A percentile compares a stretch with the other conserved stretches of the same genome.
Conservation (phyloP, 2,329 filamentous ascomycete species). For the Epichloe gansuensis region DNA sequence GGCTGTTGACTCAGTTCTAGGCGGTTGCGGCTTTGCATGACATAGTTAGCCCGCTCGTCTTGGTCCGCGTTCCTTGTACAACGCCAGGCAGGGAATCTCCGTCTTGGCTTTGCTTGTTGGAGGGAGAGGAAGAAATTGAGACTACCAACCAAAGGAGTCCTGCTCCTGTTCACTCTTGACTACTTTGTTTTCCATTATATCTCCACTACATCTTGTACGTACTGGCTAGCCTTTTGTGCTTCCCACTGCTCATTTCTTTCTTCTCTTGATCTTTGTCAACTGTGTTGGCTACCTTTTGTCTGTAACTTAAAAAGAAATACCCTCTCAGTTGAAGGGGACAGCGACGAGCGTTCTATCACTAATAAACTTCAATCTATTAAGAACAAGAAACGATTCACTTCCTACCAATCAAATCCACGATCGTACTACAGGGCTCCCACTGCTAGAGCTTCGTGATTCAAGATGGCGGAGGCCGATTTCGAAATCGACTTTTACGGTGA, state of each 20-base stretch:
- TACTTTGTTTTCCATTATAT: constrained; percentile 5
- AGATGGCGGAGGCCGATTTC: constrained; percentile 59
- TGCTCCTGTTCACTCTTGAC: constrained; percentile 3
- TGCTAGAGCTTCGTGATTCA: constrained; percentile 9
- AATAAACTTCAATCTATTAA: constrained; percentile 1
- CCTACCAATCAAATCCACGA: neutral
- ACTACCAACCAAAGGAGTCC: constrained; percentile 3
- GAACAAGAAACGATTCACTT: constrained; percentile 1
- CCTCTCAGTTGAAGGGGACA: neutral
- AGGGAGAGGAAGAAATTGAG: constrained; percentile 4
- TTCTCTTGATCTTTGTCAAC: constrained; percentile 10
- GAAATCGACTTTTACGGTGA: constrained; percentile 64
- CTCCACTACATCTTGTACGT: constrained; percentile 35
- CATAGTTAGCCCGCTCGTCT: neutral
- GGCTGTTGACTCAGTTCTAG: constrained; percentile 1
- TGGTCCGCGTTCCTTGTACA: constrained; percentile 6
- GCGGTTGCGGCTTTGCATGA: constrained; percentile 1
- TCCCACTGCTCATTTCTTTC: constrained; percentile 21
- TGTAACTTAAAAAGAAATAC: neutral
- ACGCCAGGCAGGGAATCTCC: constrained; percentile 1
- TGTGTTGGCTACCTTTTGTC: constrained; percentile 3
- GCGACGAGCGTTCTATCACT: constrained; percentile 1
- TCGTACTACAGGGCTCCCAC: neutral
- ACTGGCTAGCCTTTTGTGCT: constrained; percentile 32
- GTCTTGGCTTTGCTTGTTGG: constrained; percentile 6